Base-by-base conservation (phyloP, 495 filamentous ascomycete genomes). In the Acidomyces sp. region DNA sequence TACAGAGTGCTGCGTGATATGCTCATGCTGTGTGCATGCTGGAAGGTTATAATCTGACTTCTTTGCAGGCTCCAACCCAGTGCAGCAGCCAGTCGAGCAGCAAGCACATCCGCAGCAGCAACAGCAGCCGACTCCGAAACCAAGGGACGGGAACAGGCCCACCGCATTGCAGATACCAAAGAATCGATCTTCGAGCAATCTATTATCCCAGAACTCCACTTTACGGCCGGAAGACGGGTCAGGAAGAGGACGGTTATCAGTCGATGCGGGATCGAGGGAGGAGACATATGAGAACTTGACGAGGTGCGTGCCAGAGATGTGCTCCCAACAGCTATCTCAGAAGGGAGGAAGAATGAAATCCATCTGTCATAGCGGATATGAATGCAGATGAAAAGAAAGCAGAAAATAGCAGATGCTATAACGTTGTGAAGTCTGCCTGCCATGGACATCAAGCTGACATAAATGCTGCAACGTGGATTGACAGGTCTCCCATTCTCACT, bases 401-500 rank as follows among this genome's bases (percentile, higher is more conserved):
- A 35, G 31, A 34, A 18, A 43, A 13, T 12, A 28, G 13, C 31
- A 21, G 11, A 6, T 7, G 9, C 32, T 10, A 15, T 2, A 21
- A 24, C 36, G 20, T 37, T 16, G 22, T 44, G 11, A 24, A 3
- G 20, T 34, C 7, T 15, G 25, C 11, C 2, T 43, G 16, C 17
- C 4, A 2, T 24, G 12, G 22, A 12, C 15, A 38, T 12, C 15
- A 7, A 4, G 20, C 28, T 12, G 17, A 24, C 4, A 23, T 13
- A 38, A 10, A 34, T 39, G 37, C 37, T 6, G 10, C 16, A n/a
- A 40, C 11, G 26, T 11, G 37, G 32, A 18, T n/a, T 2, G 16
- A 18, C 29, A 52, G 48, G 37, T 52, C 48, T 5, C 48, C 48
- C 25, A 46, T 52, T 6, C 43, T 52, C 17, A 32, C 43, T 10